Evolutionary conservation across 1,139 yeast species (phyloP), one percentile per base, ranked within the genome.

Genomic region (Yamadazyma taylorii): DNA sequence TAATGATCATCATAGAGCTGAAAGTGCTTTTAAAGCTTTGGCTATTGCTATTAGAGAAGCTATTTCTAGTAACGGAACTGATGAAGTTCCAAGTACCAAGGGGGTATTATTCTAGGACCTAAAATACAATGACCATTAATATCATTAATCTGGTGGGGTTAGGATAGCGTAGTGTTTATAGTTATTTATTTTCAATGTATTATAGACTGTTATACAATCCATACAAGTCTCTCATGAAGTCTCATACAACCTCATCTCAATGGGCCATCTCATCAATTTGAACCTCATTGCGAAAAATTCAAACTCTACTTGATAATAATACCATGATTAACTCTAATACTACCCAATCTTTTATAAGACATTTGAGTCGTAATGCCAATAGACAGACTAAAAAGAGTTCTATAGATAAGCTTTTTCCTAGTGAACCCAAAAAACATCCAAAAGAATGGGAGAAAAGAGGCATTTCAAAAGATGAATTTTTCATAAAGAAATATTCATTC

Each of bases 1-100:
- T 60, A 92, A 92, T 61, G 98, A 92, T 60, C 98, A 92, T 61
- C 98, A 92, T 63, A 74, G 97, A 47, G 87, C 96, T 29, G 98
- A 92, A 63, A 79, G 89, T 57, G 97, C 98, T 0, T 92, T 92
- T 69, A 92, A 92, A 66, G 96, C 97, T 1, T 68, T 89, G 51
- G 98, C 98, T 0, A 72, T 92, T 17, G 98, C 98, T 5, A 73
- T 92, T 37, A 83, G 78, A 52, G 96, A 89, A 56, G 94, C 98
- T 24, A 82, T 78, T 38, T 75, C 92, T 7, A 73, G 77, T 49
- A 88, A 88, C 29, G 98, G 97, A 21, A 79, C 82, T 17, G 72
- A 88, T 53, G 98, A 92, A 46, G 88, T 92, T 34, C 98, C 98
- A 17, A 85, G 95, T 42, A 92, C 98, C 19, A 92, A 92, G 64